Base-by-base conservation (phyloP, 2,329 filamentous ascomycete species). In the Juglanconis sp. region DNA sequence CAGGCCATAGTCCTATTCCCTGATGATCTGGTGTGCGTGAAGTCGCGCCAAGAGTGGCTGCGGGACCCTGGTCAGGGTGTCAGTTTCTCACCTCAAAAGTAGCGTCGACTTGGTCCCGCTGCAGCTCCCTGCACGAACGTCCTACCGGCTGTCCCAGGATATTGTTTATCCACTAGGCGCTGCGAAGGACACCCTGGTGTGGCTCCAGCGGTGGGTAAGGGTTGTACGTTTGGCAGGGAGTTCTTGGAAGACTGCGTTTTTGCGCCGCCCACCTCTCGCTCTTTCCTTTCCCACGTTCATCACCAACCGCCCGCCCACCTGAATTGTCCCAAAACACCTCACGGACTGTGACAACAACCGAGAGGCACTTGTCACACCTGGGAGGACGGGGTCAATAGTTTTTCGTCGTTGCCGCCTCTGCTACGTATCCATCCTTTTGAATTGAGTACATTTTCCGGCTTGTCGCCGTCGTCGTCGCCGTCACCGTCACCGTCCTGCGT, bases 201-300 rank as follows among this genome's bases (percentile, higher is more conserved):
- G 48, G 44, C 49, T 42, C 47, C 62, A 61, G 53, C 53, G 34
- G 32, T 64, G 62, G 62, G 62, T 64, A 62, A 64, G 62, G 62
- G 62, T 49, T 62, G 62, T 64, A 24, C 5, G 44, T n/a, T 11
- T 44, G 40, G 40, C 40, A 44, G 40, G 40, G 40, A 44, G 40
- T 44, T 44, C 40, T 63, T 57, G 53, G 52, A 31, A 59, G 36
- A 58, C 55, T 62, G 62, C 59, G 59, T 62, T 63, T 59, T 49
- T 63, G 55, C 62, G 62, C 62, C 56, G 58, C 56, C 62, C 59
- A 53, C 59, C 59, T 51, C 61, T 60, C 56, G 49, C 58, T 63
- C 58, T 61, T 57, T 54, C 59, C 56, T 60, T 58, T 57, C 51
- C 35, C 44, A 35, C 57, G 34, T 55, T 38, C 53, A 49, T 51